These are phyloP conservation scores for Earliella scabrosa DNA, from an alignment of 1,284 basidiomycete genomes.

Conservation along the genomic window DNA sequence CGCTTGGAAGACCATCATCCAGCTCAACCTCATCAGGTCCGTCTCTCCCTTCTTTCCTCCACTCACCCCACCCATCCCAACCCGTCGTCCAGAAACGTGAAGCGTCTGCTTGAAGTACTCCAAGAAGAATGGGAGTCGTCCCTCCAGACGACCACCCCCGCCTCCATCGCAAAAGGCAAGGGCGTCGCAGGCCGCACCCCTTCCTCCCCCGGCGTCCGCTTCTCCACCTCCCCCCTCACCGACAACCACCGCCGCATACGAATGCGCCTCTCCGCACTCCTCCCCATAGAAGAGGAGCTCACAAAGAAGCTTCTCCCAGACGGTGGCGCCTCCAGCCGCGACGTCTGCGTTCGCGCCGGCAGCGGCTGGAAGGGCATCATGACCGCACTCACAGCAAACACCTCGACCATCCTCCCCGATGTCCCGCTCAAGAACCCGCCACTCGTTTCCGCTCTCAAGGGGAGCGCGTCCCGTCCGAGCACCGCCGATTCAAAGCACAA, in stretches of 20 bases:
- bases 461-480: conserved; percentile 21
- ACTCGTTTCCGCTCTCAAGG: conserved; percentile 19
- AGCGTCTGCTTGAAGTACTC: conserved; percentile 53
- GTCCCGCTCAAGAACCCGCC: conserved; percentile 7
- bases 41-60: conserved; percentile 17
- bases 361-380: conserved; percentile 56
- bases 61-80: not conserved
- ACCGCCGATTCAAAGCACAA: conserved; percentile 20
- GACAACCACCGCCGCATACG: conserved; percentile 49
- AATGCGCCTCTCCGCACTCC: conserved; percentile 60
- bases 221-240: conserved; percentile 33
- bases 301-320: conserved; percentile 47
- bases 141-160: conserved; percentile 21
- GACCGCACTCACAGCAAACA: conserved; percentile 24
- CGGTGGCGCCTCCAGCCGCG: conserved; percentile 31
- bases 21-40: conserved; percentile 70
- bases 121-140: conserved; percentile 51
- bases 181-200: conserved; percentile 25
- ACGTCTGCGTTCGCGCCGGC: conserved; percentile 61
- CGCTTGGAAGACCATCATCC: conserved; percentile 67
- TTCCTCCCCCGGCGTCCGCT: conserved; percentile 23
- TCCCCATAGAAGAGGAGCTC: conserved; percentile 60
- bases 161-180: conserved; percentile 28
- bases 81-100: conserved; percentile 52
- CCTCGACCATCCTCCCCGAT: conserved; percentile 14